Evolutionary conservation across 2,329 filamentous ascomycete species (phyloP).

Genomic region (Grosmannia serpens): DNA sequence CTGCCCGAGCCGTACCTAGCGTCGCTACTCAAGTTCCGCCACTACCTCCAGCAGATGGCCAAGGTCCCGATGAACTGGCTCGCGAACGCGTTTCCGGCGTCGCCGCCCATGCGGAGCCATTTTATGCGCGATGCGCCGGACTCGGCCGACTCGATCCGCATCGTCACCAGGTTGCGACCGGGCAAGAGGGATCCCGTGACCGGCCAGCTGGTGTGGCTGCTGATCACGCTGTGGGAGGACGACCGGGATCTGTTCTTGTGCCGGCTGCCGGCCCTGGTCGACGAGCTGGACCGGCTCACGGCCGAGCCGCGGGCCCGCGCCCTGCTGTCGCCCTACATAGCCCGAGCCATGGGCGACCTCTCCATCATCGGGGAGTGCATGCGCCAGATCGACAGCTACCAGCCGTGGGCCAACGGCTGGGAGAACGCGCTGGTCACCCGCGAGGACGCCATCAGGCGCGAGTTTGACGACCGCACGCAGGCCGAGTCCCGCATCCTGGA

Average conservation of each 20-base stretch:
- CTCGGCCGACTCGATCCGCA: constrained; percentile 7
- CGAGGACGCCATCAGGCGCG: constrained; percentile 16
- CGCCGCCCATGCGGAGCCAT: constrained; percentile 27
- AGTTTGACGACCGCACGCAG: constrained; percentile 13
- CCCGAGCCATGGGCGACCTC: constrained; percentile 28
- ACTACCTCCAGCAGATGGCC: constrained; percentile 21
- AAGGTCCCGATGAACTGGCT: constrained; percentile 20
- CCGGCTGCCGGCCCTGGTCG: constrained; percentile 18
- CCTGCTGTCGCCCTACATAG: constrained; percentile 26
- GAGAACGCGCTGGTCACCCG: constrained; percentile 17
- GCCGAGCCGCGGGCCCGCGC: constrained; percentile 22
- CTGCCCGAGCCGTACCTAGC: constrained; percentile 27
- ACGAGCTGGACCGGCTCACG: constrained; percentile 35
- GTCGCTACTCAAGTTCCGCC: constrained; percentile 27
- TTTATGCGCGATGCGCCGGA: constrained; percentile 18
- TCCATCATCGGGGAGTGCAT: constrained; percentile 32
- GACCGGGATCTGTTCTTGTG: constrained; percentile 1
- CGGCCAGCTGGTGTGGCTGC: constrained; percentile 23
- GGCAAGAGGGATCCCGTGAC: constrained; percentile 12
- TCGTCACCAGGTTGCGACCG: constrained; percentile 12
- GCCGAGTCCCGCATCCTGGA: constrained; percentile 9
- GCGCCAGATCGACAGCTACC: constrained; percentile 32
- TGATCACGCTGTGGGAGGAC: constrained; percentile 27
- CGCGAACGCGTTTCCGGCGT: constrained; percentile 19
- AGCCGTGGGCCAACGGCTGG: constrained; percentile 35